Percentiles rank a stretch among this genome's conserved stretches.
Evolutionary conservation across 371 early-diverging fungal species (phyloP).

Genomic region (Saksenaea oblongispora): DNA sequence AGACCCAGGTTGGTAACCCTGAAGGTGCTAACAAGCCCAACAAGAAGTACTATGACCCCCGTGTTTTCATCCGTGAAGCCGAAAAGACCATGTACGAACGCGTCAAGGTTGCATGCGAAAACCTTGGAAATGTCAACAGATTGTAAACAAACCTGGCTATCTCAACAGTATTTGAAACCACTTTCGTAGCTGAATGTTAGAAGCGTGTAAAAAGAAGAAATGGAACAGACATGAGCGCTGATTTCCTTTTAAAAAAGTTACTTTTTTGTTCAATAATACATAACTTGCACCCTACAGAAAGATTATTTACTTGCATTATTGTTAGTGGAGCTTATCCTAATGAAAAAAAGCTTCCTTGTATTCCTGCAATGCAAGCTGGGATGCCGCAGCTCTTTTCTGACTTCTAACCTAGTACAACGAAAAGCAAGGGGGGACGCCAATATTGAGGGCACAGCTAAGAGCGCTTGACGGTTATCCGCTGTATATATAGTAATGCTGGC

Average conservation of each 20-base stretch:
- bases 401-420: no score
- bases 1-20: constrained; percentile 91
- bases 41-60: constrained; percentile 95
- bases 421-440: no score
- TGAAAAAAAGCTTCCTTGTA: no score
- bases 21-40: constrained; percentile 91
- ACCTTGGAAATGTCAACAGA: constrained; percentile 73
- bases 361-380: no score
- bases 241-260: neutral
- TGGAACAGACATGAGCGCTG: neutral
- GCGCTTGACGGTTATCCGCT: no score
- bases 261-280: constrained; percentile 2
- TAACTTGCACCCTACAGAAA: neutral
- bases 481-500: no score
- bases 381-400: no score
- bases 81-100: constrained; percentile 85
- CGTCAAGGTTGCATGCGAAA: constrained; percentile 77
- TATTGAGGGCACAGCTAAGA: no score
- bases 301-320: neutral
- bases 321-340: neutral
- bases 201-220: neutral
- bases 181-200: no score
- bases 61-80: constrained; percentile 85
- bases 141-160: constrained; percentile 54
- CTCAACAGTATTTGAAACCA: neutral